phyloP scores from a whole-genome alignment of 2,329 filamentous ascomycete species.

The Colletotrichum endophyticum region DNA sequence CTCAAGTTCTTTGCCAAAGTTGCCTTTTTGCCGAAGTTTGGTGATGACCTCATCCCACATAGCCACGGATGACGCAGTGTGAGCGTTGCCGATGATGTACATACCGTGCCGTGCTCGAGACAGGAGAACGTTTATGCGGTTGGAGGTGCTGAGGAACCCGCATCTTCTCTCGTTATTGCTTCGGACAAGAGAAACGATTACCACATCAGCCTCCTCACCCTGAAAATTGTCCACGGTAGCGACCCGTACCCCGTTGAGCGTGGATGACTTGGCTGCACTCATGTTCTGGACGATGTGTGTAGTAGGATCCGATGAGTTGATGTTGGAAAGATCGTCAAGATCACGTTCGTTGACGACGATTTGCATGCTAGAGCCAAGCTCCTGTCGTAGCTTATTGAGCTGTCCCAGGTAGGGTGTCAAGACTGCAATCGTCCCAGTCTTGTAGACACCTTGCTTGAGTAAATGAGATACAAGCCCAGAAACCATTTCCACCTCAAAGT shows the following conservation, averaged over 20 bases:
- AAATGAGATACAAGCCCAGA: constrained; percentile 68
- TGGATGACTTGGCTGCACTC: constrained; percentile 29
- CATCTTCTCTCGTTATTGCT: constrained; percentile 64
- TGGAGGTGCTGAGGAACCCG: constrained; percentile 70
- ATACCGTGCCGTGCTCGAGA: constrained; percentile 72
- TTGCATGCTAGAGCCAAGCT: constrained; percentile 55
- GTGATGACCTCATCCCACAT: constrained; percentile 69
- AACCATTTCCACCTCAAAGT: constrained; percentile 69
- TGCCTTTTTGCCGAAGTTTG: constrained; percentile 50
- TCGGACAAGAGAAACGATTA: constrained; percentile 73
- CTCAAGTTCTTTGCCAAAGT: constrained; percentile 55
- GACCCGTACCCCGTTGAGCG: constrained; percentile 55
- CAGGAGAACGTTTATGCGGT: constrained; percentile 73
- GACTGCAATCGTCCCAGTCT: constrained; percentile 67
- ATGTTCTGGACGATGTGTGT: neutral
- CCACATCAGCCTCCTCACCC: constrained; percentile 75
- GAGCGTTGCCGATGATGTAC: constrained; percentile 71
- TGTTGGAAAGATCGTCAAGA: constrained; percentile 53
- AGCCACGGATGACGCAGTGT: constrained; percentile 56
- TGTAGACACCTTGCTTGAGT: constrained; percentile 67
- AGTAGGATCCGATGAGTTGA: constrained; percentile 28
- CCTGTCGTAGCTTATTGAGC: constrained; percentile 52
- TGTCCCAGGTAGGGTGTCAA: constrained; percentile 71
- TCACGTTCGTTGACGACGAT: constrained; percentile 71
- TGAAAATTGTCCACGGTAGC: constrained; percentile 80